Conservation (phyloP, 345 rosid genomes). For the Sisymbrium altissimum region DNA sequence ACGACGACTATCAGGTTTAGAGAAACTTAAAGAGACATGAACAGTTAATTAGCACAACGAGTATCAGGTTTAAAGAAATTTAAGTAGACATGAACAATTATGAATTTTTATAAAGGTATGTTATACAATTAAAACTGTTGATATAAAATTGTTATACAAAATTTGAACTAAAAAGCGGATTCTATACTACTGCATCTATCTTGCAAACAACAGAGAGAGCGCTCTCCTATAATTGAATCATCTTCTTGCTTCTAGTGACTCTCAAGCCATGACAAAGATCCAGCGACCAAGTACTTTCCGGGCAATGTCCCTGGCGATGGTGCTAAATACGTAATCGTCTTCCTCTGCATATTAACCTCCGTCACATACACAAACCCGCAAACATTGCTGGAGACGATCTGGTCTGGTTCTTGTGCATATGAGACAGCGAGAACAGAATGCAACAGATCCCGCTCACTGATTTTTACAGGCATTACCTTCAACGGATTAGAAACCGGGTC, state of each 20-base stretch:
- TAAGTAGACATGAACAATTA: too few species aligned
- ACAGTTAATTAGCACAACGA: too few species aligned
- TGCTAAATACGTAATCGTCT: conserved; percentile 59
- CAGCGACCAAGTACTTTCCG: conserved; percentile 59
- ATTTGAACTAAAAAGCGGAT: not conserved
- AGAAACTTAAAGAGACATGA: too few species aligned
- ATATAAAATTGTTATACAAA: too few species aligned
- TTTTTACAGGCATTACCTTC: conserved; percentile 52
- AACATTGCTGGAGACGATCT: conserved; percentile 67
- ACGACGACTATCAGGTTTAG: too few species aligned
- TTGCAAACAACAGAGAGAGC: too few species aligned
- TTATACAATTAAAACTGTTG: not conserved
- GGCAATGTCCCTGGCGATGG: conserved; percentile 69
- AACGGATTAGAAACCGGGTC: conserved; percentile 49
- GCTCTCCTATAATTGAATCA: too few species aligned
- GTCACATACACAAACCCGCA: conserved; percentile 81
- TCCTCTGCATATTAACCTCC: conserved; percentile 64
- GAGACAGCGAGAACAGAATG: conserved; percentile 87
- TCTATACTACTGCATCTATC: too few species aligned
- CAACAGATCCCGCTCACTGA: conserved; percentile 50
- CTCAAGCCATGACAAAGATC: conserved; percentile 71
- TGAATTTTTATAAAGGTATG: too few species aligned
- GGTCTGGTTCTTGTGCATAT: conserved; percentile 68
- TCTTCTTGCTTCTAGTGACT: conserved; percentile 32
- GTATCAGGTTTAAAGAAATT: too few species aligned